phyloP scores from a whole-genome alignment of 192 early-diverging fungal species.

The Backusella circina region DNA sequence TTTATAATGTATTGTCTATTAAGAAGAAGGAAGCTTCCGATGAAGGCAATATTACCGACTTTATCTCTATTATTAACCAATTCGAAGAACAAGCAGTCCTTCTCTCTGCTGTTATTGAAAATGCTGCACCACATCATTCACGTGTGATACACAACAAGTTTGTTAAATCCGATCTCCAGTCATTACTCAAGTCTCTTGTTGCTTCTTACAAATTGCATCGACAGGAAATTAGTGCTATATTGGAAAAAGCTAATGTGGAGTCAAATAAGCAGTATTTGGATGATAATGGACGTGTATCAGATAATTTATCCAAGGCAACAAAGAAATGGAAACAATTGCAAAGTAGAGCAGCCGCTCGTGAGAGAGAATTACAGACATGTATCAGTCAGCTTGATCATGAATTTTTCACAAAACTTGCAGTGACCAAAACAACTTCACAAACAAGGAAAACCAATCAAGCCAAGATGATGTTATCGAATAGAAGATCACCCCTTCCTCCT shows the following conservation, averaged over 20 bases:
- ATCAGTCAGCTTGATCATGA: slow-evolving; percentile 30
- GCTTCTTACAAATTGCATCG: slow-evolving; percentile 23
- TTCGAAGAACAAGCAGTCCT: slow-evolving; percentile 27
- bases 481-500: neutral
- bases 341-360: slow-evolving; percentile 36
- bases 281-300: slow-evolving; percentile 26
- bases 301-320: slow-evolving; percentile 33
- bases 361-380: slow-evolving; percentile 42
- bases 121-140: slow-evolving; percentile 24
- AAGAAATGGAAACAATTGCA: slow-evolving; percentile 49
- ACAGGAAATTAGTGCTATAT: slow-evolving; percentile 14
- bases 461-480: neutral
- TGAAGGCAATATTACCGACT: slow-evolving; percentile 22
- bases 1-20: slow-evolving; percentile 15
- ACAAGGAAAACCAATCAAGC: neutral
- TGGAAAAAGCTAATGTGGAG: neutral
- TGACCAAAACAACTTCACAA: slow-evolving; percentile 13
- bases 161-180: slow-evolving; percentile 27
- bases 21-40: slow-evolving; percentile 27
- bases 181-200: slow-evolving; percentile 23
- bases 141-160: slow-evolving; percentile 27
- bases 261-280: neutral
- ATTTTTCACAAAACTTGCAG: slow-evolving; percentile 32
- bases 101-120: slow-evolving; percentile 26
- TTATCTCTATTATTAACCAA: slow-evolving; percentile 28